Conservation (phyloP, 257 asterid genomes). For the Gentiana macrophylla region DNA sequence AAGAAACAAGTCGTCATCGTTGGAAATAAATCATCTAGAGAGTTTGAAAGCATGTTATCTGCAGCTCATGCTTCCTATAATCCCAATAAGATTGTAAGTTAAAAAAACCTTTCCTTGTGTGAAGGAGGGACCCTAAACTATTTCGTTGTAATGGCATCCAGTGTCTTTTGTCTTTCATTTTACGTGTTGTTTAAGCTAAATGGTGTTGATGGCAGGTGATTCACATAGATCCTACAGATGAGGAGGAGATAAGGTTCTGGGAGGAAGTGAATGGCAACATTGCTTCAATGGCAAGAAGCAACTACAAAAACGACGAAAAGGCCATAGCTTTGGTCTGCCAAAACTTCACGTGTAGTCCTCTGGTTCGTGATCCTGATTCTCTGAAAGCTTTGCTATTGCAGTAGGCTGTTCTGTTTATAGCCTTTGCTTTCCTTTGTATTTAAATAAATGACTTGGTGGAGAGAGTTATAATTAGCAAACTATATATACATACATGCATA, state of each 20-base stretch:
- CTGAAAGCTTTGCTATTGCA: slow-evolving; percentile 36
- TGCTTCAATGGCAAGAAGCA: slow-evolving; percentile 61
- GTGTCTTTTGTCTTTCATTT: not conserved
- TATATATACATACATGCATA: too few species aligned
- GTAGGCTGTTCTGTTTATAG: slow-evolving; percentile 7
- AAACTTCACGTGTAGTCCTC: slow-evolving; percentile 77
- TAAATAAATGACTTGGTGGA: too few species aligned
- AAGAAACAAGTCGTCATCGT: slow-evolving; percentile 66
- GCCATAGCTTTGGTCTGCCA: slow-evolving; percentile 73
- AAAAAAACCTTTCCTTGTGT: not conserved
- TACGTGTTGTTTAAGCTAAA: not conserved
- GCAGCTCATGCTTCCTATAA: slow-evolving; percentile 69
- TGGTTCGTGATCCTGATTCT: slow-evolving; percentile 34
- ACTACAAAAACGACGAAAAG: slow-evolving; percentile 21
- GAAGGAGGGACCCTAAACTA: too few species aligned
- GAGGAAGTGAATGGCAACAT: slow-evolving; percentile 43
- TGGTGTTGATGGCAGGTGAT: slow-evolving; percentile 44
- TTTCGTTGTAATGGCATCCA: too few species aligned
- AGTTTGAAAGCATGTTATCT: slow-evolving; percentile 50
- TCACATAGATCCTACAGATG: slow-evolving; percentile 58
- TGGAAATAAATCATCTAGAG: slow-evolving; percentile 31
- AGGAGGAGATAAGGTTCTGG: slow-evolving; percentile 68
- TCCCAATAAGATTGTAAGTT: slow-evolving; percentile 59
- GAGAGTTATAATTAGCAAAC: too few species aligned
- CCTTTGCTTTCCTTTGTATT: not conserved